Evolutionary conservation across 202 grass and related monocot species (phyloP).

Genomic region (Cymbopogon flexuosus): DNA sequence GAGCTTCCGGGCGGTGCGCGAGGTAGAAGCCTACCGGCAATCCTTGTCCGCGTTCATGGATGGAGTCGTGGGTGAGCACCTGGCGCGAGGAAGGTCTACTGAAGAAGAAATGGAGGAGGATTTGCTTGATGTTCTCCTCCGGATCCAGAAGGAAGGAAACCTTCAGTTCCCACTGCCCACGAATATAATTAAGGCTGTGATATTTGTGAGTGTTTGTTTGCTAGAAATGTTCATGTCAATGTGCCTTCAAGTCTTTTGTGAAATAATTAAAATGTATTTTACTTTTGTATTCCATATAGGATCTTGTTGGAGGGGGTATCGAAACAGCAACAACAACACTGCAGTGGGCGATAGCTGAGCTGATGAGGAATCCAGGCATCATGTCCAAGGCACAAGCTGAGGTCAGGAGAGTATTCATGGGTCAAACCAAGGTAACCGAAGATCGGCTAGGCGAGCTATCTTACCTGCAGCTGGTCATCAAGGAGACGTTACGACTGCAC

Average conservation of each 20-base stretch:
- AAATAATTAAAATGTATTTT: background rate
- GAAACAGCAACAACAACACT: background rate
- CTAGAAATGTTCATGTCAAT: background rate
- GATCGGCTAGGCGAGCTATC: background rate
- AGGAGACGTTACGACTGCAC: background rate
- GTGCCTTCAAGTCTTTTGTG: background rate
- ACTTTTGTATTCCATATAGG: background rate
- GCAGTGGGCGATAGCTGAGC: background rate
- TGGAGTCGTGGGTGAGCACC: background rate
- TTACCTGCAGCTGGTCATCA: background rate
- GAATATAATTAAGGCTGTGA: background rate
- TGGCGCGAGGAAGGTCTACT: too few species aligned
- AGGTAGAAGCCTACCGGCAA: background rate
- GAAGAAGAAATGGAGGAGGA: background rate
- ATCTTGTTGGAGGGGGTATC: background rate
- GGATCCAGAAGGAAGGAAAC: background rate
- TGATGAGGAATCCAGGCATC: background rate
- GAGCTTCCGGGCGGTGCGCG: background rate
- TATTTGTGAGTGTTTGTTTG: too few species aligned
- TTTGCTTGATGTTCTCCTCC: background rate
- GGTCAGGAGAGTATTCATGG: background rate
- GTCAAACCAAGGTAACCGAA: background rate
- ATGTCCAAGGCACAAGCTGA: background rate
- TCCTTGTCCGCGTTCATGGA: too few species aligned
- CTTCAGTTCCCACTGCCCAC: background rate